Evolutionary conservation across 2,329 filamentous ascomycete genomes (phyloP).

Genomic region (Apiospora sp.): DNA sequence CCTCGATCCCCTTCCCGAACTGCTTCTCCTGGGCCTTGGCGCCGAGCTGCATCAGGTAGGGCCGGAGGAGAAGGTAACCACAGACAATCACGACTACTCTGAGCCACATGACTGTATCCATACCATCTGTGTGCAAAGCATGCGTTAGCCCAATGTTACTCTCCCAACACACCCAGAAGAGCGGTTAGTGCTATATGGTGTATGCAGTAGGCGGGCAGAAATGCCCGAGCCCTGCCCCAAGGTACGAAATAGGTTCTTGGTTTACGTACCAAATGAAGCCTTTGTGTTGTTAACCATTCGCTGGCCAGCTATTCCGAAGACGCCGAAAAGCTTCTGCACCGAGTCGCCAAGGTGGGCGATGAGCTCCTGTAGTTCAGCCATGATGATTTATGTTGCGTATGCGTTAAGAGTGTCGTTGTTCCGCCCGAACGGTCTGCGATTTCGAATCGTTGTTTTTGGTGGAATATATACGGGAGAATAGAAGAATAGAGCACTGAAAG

Average conservation of each 20-base stretch:
- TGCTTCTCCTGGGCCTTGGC: slow-evolving; percentile 69
- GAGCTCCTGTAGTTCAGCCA: slow-evolving; percentile 43
- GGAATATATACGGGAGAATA: not conserved
- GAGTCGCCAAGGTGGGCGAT: slow-evolving; percentile 41
- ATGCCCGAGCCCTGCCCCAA: not conserved
- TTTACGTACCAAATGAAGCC: slow-evolving; percentile 47
- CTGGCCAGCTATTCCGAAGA: slow-evolving; percentile 37
- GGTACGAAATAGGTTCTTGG: not conserved
- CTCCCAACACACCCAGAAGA: not conserved
- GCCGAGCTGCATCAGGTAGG: slow-evolving; percentile 75
- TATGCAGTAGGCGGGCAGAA: not conserved
- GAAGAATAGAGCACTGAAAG: not conserved
- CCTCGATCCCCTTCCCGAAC: slow-evolving; percentile 59
- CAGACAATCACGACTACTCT: slow-evolving; percentile 76
- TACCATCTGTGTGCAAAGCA: not conserved
- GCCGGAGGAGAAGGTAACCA: slow-evolving; percentile 76
- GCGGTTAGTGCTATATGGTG: not conserved
- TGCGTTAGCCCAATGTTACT: not conserved
- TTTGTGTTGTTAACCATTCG: slow-evolving; percentile 58
- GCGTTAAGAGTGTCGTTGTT: not conserved
- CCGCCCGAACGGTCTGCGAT: not conserved
- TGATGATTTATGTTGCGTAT: slow-evolving; percentile 29
- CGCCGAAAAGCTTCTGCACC: slow-evolving; percentile 36
- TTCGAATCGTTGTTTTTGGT: not conserved
- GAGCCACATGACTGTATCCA: slow-evolving; percentile 55